These are phyloP conservation scores for Fusarium nelsonii DNA, from an alignment of 2,329 filamentous ascomycete species.

Conservation along the genomic window DNA sequence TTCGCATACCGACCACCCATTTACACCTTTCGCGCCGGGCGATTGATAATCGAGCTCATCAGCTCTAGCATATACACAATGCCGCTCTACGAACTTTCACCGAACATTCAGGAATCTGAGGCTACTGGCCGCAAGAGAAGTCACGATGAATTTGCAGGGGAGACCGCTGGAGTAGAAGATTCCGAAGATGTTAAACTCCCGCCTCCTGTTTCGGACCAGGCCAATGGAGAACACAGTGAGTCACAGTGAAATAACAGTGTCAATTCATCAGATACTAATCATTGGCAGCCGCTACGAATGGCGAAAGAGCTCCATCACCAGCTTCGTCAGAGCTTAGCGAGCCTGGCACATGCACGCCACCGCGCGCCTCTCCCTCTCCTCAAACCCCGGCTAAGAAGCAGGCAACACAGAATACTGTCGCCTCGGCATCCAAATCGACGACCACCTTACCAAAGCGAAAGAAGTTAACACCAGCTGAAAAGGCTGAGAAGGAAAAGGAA, in stretches of 20 bases:
- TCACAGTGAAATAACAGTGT: neutral
- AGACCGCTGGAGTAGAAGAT: constrained; percentile 47
- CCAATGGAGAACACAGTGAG: constrained; percentile 46
- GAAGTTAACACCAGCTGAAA: constrained; percentile 58
- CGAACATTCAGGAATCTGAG: constrained; percentile 62
- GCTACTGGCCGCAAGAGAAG: constrained; percentile 59
- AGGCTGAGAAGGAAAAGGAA: constrained; percentile 55
- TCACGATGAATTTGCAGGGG: constrained; percentile 59
- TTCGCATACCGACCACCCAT: neutral
- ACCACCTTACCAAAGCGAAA: constrained; percentile 56
- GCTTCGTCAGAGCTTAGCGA: constrained; percentile 57
- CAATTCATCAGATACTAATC: constrained; percentile 30
- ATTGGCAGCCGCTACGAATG: constrained; percentile 41
- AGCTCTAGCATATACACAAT: constrained; percentile 50
- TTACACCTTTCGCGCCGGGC: neutral
- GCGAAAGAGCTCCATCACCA: constrained; percentile 48
- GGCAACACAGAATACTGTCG: constrained; percentile 7
- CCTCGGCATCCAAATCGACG: constrained; percentile 39
- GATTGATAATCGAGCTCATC: constrained; percentile 9
- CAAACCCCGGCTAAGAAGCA: constrained; percentile 50
- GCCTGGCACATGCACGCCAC: constrained; percentile 56
- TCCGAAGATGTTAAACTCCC: constrained; percentile 39
- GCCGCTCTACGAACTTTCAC: constrained; percentile 62
- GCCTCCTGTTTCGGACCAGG: constrained; percentile 25
- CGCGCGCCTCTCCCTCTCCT: constrained; percentile 54